A percentile compares a stretch with the other conserved stretches of the same genome.
Evolutionary conservation across 2,329 filamentous ascomycete genomes (phyloP).

Genomic region (Penicillium brasilianum): DNA sequence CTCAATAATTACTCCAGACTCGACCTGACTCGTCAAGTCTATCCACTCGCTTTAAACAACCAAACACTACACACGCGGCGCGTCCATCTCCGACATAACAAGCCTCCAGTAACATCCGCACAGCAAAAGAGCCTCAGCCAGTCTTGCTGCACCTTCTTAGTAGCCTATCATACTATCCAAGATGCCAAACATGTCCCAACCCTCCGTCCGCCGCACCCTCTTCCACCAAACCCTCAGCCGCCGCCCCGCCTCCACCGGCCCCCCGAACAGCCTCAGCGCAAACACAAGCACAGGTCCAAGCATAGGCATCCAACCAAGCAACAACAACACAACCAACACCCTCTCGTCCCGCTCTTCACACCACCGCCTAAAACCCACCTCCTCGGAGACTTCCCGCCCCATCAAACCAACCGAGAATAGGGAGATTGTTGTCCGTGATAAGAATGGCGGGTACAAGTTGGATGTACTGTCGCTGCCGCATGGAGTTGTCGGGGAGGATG

Average conservation of each 20-base stretch:
- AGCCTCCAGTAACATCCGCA: background rate
- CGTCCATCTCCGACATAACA: background rate
- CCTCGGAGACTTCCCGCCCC: constrained; percentile 31
- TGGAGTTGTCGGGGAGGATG: constrained; percentile 43
- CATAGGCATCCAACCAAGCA: background rate
- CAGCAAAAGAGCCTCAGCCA: background rate
- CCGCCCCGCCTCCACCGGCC: constrained; percentile 43
- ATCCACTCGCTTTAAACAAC: background rate
- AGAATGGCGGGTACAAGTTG: constrained; percentile 55
- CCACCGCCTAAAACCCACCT: constrained; percentile 25
- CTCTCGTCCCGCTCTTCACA: constrained; percentile 33
- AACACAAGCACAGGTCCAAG: background rate
- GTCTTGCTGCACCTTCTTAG: background rate
- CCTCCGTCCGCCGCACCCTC: constrained; percentile 50
- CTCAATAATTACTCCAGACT: background rate
- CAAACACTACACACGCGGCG: background rate
- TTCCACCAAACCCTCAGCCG: constrained; percentile 52
- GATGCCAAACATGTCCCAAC: constrained; percentile 32
- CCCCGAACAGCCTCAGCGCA: constrained; percentile 24
- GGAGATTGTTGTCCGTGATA: constrained; percentile 57
- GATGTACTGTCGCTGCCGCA: constrained; percentile 51
- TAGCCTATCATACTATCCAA: background rate
- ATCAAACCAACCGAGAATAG: constrained; percentile 39
- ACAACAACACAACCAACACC: constrained; percentile 11
- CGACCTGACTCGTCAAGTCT: background rate